Evolutionary conservation across 441 rosid genomes (phyloP).

Genomic region (Kokia cookei): DNA sequence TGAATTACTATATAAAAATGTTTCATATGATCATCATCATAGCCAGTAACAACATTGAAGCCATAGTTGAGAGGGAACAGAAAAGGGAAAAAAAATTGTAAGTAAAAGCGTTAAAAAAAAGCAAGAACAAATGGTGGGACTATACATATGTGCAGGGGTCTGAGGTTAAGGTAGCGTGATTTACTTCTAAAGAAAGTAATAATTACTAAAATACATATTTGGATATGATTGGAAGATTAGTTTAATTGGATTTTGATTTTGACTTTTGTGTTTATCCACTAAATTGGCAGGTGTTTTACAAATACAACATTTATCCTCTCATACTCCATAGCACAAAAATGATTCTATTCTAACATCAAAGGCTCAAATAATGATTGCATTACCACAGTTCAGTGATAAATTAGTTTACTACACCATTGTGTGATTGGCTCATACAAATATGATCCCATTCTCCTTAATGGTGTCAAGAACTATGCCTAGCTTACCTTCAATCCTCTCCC

Average conservation of each 20-base stretch:
- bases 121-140: not conserved
- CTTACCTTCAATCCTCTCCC: constrained; percentile 85
- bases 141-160: not conserved
- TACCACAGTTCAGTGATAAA: not conserved
- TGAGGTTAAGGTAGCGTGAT: not conserved
- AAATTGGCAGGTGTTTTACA: not conserved
- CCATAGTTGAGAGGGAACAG: constrained; percentile 28
- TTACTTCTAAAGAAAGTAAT: constrained; percentile 1
- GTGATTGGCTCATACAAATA: constrained; percentile 44
- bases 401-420: not conserved
- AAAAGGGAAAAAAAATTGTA: not conserved
- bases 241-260: not conserved
- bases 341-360: not conserved
- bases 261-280: not conserved
- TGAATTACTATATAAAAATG: not conserved
- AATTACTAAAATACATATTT: not conserved
- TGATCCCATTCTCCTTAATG: constrained; percentile 79
- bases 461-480: constrained; percentile 84
- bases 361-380: not conserved
- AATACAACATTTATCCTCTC: not conserved
- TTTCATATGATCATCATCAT: not conserved
- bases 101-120: not conserved
- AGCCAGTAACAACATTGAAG: constrained; percentile 57
- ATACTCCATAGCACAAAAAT: not conserved
- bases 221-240: not conserved